phyloP scores from a whole-genome alignment of 768 basidiomycete species.

The Russula virescens region DNA sequence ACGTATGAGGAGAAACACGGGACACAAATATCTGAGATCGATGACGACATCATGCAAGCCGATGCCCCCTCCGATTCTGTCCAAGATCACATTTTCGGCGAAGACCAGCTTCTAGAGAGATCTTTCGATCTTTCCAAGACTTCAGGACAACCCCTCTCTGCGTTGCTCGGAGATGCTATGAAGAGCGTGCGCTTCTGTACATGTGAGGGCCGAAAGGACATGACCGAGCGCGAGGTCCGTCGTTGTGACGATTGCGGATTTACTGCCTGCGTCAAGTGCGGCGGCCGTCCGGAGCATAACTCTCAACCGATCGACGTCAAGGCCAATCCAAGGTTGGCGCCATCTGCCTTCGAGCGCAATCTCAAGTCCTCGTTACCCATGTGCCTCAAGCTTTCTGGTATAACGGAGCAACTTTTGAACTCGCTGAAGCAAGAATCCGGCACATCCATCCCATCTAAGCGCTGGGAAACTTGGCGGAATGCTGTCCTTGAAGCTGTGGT shows the following conservation, averaged over 20 bases:
- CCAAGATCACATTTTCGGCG: slow-evolving; percentile 60
- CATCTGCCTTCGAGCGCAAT: slow-evolving; percentile 65
- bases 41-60: slow-evolving; percentile 44
- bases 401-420: slow-evolving; percentile 50
- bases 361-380: slow-evolving; percentile 83
- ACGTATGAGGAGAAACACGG: slow-evolving; percentile 65
- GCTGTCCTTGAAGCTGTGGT: slow-evolving; percentile 55
- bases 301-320: slow-evolving; percentile 49
- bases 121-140: slow-evolving; percentile 65
- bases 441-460: slow-evolving; percentile 43
- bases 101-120: slow-evolving; percentile 56
- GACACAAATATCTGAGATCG: slow-evolving; percentile 28
- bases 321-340: slow-evolving; percentile 55
- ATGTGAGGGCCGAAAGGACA: slow-evolving; percentile 85
- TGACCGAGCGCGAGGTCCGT: slow-evolving; percentile 60
- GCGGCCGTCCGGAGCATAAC: slow-evolving; percentile 87
- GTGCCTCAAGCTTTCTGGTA: slow-evolving; percentile 57
- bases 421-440: slow-evolving; percentile 38
- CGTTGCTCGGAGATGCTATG: slow-evolving; percentile 58
- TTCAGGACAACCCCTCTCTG: slow-evolving; percentile 38
- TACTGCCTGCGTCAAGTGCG: slow-evolving; percentile 79
- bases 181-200: slow-evolving; percentile 74
- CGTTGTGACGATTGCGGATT: slow-evolving; percentile 73
- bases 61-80: slow-evolving; percentile 35
- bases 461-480: slow-evolving; percentile 64